Base-by-base conservation (phyloP, 176 grass and related monocot species). In the Musa itinerans region DNA sequence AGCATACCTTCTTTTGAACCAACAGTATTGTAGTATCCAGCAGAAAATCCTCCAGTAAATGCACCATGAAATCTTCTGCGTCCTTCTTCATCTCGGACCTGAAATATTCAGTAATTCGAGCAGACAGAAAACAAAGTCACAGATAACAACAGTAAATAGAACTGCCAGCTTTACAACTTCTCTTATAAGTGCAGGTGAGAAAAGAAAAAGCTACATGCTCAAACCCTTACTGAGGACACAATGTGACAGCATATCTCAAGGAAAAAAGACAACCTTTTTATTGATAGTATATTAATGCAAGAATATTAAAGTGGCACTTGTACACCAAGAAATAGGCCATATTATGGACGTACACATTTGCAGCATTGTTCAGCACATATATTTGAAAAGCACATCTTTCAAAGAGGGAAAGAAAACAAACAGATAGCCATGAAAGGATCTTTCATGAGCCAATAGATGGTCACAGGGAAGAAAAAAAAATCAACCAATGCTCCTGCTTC, bases 31-130 rank as follows among this genome's bases (percentile, higher is more conserved):
- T 93, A 98, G 82, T 87, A 98, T 9, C 90, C 94, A 84, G 94
- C 88, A 71, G 90, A 91, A 84, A 78, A 98, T 63, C 94, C 94
- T 71, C 94, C 94, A 68, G 90, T 98, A 76, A 98, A 98, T 25
- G 94, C 94, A 55, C 94, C 94, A 78, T 98, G 94, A 77, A 98
- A 91, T 84, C 90, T 93, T 88, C 84, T 93, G 71, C 88, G 83
- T 51, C 94, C 94, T 89, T 93, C 90, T 78, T 98, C 94, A 81
- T 98, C 94, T 84, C 78, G 89, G 52, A 98, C 90, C 94, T 97
- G 50, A 62, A 90, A 75, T 63, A 80, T 53, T 72, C 19, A 19
- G 58, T 34, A 9, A 22, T 65, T 25, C 20, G 12, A 16, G 12
- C 25, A 50, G 27, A 52, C 11, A 52, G 11, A 77, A 52, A 16